Conservation (phyloP, 2,329 filamentous ascomycete genomes). For the Apiospora malaysiana region DNA sequence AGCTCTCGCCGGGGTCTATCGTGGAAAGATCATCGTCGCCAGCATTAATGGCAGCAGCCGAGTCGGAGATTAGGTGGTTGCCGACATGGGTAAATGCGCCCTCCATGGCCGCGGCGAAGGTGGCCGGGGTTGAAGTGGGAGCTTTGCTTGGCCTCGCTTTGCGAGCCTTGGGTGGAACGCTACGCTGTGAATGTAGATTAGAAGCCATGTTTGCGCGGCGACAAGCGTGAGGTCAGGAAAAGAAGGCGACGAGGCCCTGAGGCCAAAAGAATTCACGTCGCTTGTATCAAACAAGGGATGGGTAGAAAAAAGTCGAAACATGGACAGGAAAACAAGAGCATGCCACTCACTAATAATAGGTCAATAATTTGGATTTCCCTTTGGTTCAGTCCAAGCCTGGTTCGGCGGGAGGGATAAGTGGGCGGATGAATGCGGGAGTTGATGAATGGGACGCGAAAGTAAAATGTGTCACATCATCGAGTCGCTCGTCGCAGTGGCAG, state of each 20-base stretch:
- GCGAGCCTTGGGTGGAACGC: neutral
- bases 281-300: neutral
- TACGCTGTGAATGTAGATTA: neutral
- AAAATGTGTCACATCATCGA: constrained; percentile 18
- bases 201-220: constrained; percentile 9
- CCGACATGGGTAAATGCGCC: constrained; percentile 87
- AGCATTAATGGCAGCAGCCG: constrained; percentile 85
- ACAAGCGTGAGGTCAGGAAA: neutral
- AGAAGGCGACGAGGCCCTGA: neutral
- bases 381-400: constrained; percentile 18
- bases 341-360: constrained; percentile 1
- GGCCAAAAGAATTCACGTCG: neutral
- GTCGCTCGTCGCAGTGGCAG: neutral
- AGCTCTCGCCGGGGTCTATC: constrained; percentile 78
- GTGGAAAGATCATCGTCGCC: constrained; percentile 76
- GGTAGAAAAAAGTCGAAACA: neutral
- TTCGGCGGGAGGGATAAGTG: constrained; percentile 19
- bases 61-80: constrained; percentile 85
- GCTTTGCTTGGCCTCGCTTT: constrained; percentile 11
- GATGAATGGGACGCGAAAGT: constrained; percentile 8
- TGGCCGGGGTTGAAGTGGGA: neutral
- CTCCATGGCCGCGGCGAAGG: constrained; percentile 65
- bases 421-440: constrained; percentile 19
- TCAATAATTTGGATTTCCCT: constrained; percentile 3
- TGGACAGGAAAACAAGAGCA: neutral